Evolutionary conservation across 106 monocot species (phyloP), one percentile per base, ranked within the genome.

Genomic region (Acorus gramineus): DNA sequence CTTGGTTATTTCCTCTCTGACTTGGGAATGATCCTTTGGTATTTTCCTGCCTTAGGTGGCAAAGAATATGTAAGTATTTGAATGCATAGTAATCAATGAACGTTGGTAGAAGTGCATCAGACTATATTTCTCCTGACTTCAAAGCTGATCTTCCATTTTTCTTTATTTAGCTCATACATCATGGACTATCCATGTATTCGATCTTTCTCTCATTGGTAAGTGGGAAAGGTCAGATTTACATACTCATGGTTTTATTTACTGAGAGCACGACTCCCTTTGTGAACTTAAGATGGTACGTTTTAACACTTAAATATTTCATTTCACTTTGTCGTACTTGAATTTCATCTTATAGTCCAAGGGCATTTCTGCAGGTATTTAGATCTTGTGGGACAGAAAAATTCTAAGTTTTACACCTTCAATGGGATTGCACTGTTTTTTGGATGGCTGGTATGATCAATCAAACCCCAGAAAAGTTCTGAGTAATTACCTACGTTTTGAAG

Each of bases 1-100:
- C 45, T 90, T 59, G 89, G 94, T 63, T 94, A 89, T 71, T 94
- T 94, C 70, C 53, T 94, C 46, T 43, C 89, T 44, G 94, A 94
- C 64, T 69, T 94, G 69, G 84, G 57, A 45, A 90, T 90, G 94
- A 94, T 94, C 59, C 68, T 94, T 56, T 78, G 81, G 84, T 59
- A 73, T 67, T 90, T 86, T 64, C 89, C 94, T 65, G 66, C 79
- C 51, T 72, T 94, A 73, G 94, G 94, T 54, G 94, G 94, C 66
- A 75, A 70, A 73, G 94, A 94, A 71, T 94, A 90, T 78, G 94
- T 94, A 79, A 78, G 93, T 63, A 51, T 50, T 74, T 46, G 12
- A n/a, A 28, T 47, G 0, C 12, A 64, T 0, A 28, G 28, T 28
- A 28, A 28, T 28, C 28, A 28, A 28, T 28, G 28, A 28, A 28